Percentiles rank a stretch among this genome's conserved stretches.
These are phyloP conservation scores for Cicer cuneatum DNA, from an alignment of 306 rosid species.

Conservation along the genomic window DNA sequence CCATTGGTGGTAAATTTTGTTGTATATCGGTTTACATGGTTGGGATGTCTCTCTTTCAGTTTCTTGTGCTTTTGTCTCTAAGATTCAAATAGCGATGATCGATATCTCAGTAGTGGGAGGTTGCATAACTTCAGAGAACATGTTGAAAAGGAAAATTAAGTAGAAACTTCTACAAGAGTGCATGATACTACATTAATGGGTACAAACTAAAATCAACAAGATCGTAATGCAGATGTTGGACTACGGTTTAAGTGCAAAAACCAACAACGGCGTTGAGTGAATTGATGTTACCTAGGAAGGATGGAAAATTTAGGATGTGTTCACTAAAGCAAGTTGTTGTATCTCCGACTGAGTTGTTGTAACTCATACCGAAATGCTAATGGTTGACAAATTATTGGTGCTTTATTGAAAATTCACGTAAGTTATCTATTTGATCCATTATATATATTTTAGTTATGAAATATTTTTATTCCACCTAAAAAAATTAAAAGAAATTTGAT, in stretches of 20 bases:
- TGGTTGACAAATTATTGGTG: too few species aligned
- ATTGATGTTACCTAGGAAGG: slow-evolving; percentile 28
- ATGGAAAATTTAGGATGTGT: slow-evolving; percentile 18
- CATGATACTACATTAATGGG: slow-evolving; percentile 46
- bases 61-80: slow-evolving; percentile 88
- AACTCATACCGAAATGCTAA: too few species aligned
- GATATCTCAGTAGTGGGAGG: slow-evolving; percentile 86
- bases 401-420: too few species aligned
- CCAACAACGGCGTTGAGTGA: slow-evolving; percentile 49
- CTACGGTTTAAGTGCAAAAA: slow-evolving; percentile 64
- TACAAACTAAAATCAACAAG: slow-evolving; percentile 50
- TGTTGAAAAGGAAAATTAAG: slow-evolving; percentile 51
- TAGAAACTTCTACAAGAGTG: slow-evolving; percentile 46
- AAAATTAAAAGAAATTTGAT: too few species aligned
- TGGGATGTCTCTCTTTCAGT: slow-evolving; percentile 91
- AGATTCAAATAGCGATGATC: slow-evolving; percentile 93
- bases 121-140: slow-evolving; percentile 90
- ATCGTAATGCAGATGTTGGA: slow-evolving; percentile 69
- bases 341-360: too few species aligned
- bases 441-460: too few species aligned
- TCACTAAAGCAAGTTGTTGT: too few species aligned
- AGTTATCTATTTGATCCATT: too few species aligned
- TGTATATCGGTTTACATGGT: slow-evolving; percentile 95
- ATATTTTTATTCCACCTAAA: too few species aligned
- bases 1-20: slow-evolving; percentile 94